Evolutionary conservation across 495 filamentous ascomycete genomes (phyloP).

Genomic region (Articulospora tetracladia): DNA sequence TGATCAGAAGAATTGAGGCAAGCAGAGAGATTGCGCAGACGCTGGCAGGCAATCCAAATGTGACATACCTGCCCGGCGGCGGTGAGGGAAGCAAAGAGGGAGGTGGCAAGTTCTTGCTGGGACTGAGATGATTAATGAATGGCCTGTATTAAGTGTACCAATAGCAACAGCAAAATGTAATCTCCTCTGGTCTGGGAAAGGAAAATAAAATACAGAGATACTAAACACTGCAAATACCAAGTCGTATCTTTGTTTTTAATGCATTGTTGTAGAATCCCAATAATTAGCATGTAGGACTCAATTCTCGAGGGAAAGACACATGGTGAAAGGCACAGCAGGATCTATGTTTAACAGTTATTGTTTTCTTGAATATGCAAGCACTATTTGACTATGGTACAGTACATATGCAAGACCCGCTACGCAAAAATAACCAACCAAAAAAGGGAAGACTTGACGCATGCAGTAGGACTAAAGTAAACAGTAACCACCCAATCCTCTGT

Average conservation of each 20-base stretch:
- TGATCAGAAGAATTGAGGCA: conserved; percentile 95
- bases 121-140: conserved; percentile 32
- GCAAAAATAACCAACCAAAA: not conserved
- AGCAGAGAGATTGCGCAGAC: conserved; percentile 94
- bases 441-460: not conserved
- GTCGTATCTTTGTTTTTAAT: not conserved
- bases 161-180: conserved; percentile 20
- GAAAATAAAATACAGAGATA: not conserved
- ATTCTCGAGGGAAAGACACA: no score
- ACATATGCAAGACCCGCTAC: not conserved
- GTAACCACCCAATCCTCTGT: not conserved
- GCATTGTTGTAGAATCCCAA: no score
- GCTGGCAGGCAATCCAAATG: conserved; percentile 86
- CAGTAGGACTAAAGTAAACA: not conserved
- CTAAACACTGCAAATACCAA: not conserved
- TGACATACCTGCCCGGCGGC: conserved; percentile 87
- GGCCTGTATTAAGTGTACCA: conserved; percentile 7
- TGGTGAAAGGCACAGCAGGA: no score
- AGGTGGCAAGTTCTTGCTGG: conserved; percentile 54
- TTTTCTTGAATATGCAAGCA: no score
- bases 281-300: no score
- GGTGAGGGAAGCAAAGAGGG: conserved; percentile 55
- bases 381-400: not conserved
- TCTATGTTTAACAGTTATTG: no score
- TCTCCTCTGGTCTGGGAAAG: conserved; percentile 6